Evolutionary conservation across 1,284 basidiomycete species (phyloP).

Genomic region (Fomitopsis betulina): DNA sequence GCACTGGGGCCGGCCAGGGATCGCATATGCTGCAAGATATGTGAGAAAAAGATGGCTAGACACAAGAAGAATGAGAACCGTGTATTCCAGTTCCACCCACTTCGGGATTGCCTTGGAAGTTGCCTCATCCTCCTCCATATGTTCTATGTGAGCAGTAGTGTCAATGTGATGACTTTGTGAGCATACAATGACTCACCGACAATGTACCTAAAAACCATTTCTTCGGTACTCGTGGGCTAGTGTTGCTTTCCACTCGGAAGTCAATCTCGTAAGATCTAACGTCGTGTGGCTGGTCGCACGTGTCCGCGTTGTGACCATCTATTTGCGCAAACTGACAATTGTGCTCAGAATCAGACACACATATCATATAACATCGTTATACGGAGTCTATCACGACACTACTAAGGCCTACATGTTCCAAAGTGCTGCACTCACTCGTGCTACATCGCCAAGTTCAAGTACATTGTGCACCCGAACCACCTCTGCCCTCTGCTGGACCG

Average conservation of each 20-base stretch:
- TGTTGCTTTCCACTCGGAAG: no score
- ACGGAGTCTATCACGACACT: no score
- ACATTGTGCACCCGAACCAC: constrained; percentile 87
- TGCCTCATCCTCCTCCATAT: constrained; percentile 93
- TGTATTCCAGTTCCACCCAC: constrained; percentile 88
- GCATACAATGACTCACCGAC: neutral
- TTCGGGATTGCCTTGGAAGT: constrained; percentile 68
- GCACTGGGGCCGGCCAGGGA: constrained; percentile 63
- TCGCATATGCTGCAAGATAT: constrained; percentile 73
- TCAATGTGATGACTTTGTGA: neutral
- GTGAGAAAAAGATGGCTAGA: neutral
- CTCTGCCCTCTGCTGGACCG: constrained; percentile 70
- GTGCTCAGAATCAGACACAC: no score
- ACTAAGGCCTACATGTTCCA: constrained; percentile 18
- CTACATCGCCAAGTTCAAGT: constrained; percentile 59
- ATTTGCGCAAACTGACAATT: no score
- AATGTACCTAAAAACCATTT: neutral
- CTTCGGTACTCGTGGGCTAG: no score
- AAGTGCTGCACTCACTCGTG: constrained; percentile 45
- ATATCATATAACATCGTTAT: no score
- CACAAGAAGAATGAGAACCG: constrained; percentile 20
- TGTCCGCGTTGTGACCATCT: no score
- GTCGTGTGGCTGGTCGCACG: no score
- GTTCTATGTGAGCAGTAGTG: constrained; percentile 50
- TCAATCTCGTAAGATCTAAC: no score